A percentile compares a stretch with the other conserved stretches of the same genome.
These are phyloP conservation scores for Nakazawaea wickerhamii DNA, from an alignment of 805 yeast species.

Conservation along the genomic window DNA sequence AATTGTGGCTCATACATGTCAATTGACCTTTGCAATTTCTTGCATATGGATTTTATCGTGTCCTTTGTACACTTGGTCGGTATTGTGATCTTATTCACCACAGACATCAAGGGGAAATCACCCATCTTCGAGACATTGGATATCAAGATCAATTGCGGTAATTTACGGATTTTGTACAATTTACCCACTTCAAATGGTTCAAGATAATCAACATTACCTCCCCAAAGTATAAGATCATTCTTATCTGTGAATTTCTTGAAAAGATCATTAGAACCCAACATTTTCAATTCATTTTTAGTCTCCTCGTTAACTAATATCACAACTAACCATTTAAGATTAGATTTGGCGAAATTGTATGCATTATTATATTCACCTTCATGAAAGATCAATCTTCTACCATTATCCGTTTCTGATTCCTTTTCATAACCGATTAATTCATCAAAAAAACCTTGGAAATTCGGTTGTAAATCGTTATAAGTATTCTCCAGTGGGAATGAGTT, in stretches of 20 bases:
- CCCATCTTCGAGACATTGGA: slow-evolving; percentile 52
- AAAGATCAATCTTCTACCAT: slow-evolving; percentile 19
- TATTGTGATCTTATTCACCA: slow-evolving; percentile 34
- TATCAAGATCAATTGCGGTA: slow-evolving; percentile 50
- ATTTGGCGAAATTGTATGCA: slow-evolving; percentile 33
- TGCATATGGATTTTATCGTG: slow-evolving; percentile 25
- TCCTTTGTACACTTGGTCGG: background rate
- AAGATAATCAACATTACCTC: slow-evolving; percentile 56
- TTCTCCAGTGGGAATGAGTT: slow-evolving; percentile 28
- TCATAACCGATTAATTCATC: slow-evolving; percentile 13
- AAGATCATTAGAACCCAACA: slow-evolving; percentile 38
- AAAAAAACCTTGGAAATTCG: slow-evolving; percentile 14
- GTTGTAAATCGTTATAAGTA: slow-evolving; percentile 17
- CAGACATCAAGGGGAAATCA: slow-evolving; percentile 43
- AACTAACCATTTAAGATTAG: slow-evolving; percentile 45
- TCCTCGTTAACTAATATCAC: slow-evolving; percentile 46
- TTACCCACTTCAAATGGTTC: slow-evolving; percentile 66
- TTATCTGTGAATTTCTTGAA: slow-evolving; percentile 34
- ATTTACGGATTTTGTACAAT: slow-evolving; percentile 42
- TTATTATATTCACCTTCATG: slow-evolving; percentile 34
- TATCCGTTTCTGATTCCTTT: slow-evolving; percentile 7
- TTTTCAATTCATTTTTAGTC: slow-evolving; percentile 37
- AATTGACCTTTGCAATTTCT: slow-evolving; percentile 35
- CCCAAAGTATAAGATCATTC: slow-evolving; percentile 50
- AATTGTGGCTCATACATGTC: slow-evolving; percentile 60